Evolutionary conservation across 1,284 basidiomycete species (phyloP), one percentile per base, ranked within the genome.

Genomic region (Moesziomyces parantarcticus): DNA sequence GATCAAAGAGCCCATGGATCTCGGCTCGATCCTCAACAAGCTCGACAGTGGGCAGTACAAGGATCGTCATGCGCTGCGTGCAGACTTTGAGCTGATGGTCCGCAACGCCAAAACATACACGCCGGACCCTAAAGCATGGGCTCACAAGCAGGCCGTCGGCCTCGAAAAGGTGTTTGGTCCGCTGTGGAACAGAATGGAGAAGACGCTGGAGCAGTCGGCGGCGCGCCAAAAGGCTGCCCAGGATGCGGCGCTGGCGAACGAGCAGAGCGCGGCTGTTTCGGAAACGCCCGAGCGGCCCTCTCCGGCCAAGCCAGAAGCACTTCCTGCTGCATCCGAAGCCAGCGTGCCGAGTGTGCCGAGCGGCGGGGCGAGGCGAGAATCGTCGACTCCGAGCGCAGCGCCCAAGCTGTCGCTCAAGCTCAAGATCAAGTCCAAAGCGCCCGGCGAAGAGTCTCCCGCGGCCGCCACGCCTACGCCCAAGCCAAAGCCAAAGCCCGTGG

Each of bases 1-100:
- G 60, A 92, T 99, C 85, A 92, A 92, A 83, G 87, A 91, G 16
- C 96, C 97, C 0, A 98, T 99, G 93, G 96, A 99, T 83, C 87
- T 99, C 14, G 90, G 90, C 50, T 95, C 94, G 0, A 92, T 97
- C 86, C 87, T 88, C 21, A 92, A 92, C 55, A 98, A 97, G 84
- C 86, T 99, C 23, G 90, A 93, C 77, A 89, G 88, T 63, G 94
- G 94, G 0, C 73, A 82, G 54, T 99, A 98, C 86, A 88, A 89
- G 65, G 89, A 92, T 77, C 90, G 94, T 22, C 89, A 91, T 79
- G 91, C 88, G 21, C 96, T 98, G 82, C 90, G 91, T 77, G 87
- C 88, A 20, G 96, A 99, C 84, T 92, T 99, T 83, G 89, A 88
- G 60, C 88, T 97, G 50, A 92, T 99, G 88, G 88, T 95, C 62